Evolutionary conservation across 176 grass and related monocot species (phyloP), one percentile per base, ranked within the genome.

Genomic region (Puya raimondii): DNA sequence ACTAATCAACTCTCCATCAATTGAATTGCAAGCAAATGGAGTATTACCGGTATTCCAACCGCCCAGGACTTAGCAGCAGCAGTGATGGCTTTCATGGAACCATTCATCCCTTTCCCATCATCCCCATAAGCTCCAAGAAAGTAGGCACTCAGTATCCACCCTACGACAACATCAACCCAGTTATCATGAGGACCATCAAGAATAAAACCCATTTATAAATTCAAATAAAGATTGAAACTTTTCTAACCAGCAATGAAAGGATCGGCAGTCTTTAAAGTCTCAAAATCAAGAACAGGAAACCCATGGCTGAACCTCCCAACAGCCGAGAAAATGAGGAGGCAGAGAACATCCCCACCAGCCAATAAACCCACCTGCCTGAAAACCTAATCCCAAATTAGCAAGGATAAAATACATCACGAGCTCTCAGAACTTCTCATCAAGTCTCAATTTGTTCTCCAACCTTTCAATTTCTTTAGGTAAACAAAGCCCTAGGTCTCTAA

Each of bases 271-370:
- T 78, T 87, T 47, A 93, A 80, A 29, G 94, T 99, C 63, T 93
- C 94, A 0, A 78, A 49, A 61, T 93, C 87, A 56, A 92, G 7
- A 66, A 81, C 81, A 1, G 89, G 82, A 6, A 93, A 64, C 1
- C 94, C 94, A 78, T 99, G 94, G 84, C 84, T 99, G 63, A 99
- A 85, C 79, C 89, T 89, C 54, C 94, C 94, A 13, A 99, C 73
- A 12, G 87, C 84, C 0, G 89, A 92, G 82, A 99, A 99, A 0
- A 90, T 48, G 25, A 93, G 72, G 70, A 97, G 76, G 54, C 94
- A 99, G n/a, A 93, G 74, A 42, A 99, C 72, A 54, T 93, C 94
- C 47, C 94, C 87, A 15, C 90, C 72, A 42, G 82, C 87, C 20
- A 99, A 10, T 54, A 99, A 78, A 63, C 89, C 94, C 51, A 91